Conservation (phyloP, 176 grass and related monocot genomes). For the Zizania latifolia region DNA sequence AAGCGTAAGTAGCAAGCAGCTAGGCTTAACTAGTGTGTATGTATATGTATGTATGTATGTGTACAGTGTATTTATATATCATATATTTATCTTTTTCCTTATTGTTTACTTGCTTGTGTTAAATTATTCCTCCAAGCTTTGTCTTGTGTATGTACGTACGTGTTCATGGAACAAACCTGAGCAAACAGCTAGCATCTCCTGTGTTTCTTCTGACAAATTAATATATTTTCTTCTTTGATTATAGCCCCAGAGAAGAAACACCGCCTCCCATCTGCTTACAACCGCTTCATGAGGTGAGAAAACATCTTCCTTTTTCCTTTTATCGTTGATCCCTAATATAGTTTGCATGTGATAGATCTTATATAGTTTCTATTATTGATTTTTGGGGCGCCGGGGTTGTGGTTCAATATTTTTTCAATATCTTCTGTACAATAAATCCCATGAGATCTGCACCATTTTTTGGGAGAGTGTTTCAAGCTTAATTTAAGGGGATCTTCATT, state of each 20-base stretch:
- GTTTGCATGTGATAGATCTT: neutral
- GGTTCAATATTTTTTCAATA: neutral
- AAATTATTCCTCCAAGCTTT: neutral
- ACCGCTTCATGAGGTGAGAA: conserved; percentile 83
- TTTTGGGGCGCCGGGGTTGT: neutral
- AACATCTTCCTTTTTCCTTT: neutral
- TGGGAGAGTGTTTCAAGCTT: neutral
- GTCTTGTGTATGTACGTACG: neutral
- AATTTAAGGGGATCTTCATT: neutral
- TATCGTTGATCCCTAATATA: neutral
- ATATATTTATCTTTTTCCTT: too few species aligned
- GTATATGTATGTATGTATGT: too few species aligned
- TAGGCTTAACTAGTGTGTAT: neutral
- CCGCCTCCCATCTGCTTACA: conserved; percentile 84
- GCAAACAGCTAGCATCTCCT: neutral
- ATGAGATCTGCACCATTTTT: neutral
- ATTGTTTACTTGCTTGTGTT: too few species aligned
- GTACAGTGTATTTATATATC: too few species aligned
- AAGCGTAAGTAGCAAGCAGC: conserved; percentile 62
- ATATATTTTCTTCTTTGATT: conserved; percentile 24
- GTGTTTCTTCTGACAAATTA: neutral
- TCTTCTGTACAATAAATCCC: neutral
- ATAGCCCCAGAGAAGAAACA: conserved; percentile 92
- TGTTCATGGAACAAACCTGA: neutral
- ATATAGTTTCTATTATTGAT: neutral